Percentiles rank a stretch among this genome's conserved stretches.
phyloP scores from a whole-genome alignment of 2,329 filamentous ascomycete genomes.

The Colletotrichum siamense region DNA sequence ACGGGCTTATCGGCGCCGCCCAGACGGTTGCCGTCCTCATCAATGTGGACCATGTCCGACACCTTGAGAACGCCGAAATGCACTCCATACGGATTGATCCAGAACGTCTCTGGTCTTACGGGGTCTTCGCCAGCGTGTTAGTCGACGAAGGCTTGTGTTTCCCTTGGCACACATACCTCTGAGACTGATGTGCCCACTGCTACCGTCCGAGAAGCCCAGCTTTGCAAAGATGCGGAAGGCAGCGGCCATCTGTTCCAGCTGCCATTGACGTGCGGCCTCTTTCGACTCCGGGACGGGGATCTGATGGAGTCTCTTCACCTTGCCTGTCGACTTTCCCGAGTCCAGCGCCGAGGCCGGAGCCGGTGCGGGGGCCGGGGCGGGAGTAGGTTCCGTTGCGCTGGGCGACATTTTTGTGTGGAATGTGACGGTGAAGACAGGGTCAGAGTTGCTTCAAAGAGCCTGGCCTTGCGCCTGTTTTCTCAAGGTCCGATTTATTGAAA shows the following conservation, averaged over 20 bases:
- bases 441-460: neutral
- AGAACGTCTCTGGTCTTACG: conserved; percentile 38
- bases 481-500: neutral
- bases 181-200: conserved; percentile 51
- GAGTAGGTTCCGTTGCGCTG: neutral
- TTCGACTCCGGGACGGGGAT: conserved; percentile 12
- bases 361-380: neutral
- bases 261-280: conserved; percentile 36
- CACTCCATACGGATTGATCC: conserved; percentile 63
- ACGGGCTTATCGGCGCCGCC: conserved; percentile 63
- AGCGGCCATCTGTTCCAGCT: conserved; percentile 46
- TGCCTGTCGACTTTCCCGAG: neutral
- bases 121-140: conserved; percentile 28
- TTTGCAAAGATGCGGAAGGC: conserved; percentile 55
- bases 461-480: neutral
- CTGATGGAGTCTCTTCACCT: conserved; percentile 19
- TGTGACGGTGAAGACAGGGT: neutral
- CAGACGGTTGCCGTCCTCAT: conserved; percentile 62
- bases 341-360: conserved; percentile 11
- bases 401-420: conserved; percentile 4
- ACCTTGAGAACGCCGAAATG: conserved; percentile 71
- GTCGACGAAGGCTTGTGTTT: neutral
- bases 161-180: conserved; percentile 16
- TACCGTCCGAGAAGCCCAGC: conserved; percentile 49
- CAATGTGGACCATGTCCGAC: conserved; percentile 70